A percentile compares a stretch with the other conserved stretches of the same genome.
phyloP scores from a whole-genome alignment of 2,329 filamentous ascomycete species.

The Cladosporium oxysporum region DNA sequence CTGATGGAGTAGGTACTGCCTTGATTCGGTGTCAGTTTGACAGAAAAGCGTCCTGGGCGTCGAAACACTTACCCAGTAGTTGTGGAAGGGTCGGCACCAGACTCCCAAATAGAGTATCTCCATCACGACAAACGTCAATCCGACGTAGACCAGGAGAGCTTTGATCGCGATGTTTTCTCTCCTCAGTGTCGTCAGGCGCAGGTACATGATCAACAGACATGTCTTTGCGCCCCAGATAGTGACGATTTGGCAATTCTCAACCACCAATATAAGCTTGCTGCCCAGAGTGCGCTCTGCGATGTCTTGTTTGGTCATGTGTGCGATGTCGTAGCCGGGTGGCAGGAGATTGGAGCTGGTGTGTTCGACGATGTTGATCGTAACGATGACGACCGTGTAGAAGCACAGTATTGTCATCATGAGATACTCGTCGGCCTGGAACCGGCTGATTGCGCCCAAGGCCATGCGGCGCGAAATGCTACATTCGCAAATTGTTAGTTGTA shows the following conservation, averaged over 20 bases:
- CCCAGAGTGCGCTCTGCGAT: conserved; percentile 35
- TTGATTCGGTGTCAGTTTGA: conserved; percentile 5
- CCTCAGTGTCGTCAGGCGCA: conserved; percentile 39
- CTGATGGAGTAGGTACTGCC: conserved; percentile 32
- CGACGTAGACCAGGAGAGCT: conserved; percentile 38
- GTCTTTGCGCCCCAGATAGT: conserved; percentile 43
- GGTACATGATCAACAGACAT: conserved; percentile 42
- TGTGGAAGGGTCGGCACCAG: conserved; percentile 42
- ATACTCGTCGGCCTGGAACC: conserved; percentile 59
- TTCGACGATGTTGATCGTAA: conserved; percentile 48
- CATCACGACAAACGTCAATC: conserved; percentile 40
- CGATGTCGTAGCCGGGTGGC: conserved; percentile 49
- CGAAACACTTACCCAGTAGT: conserved; percentile 38
- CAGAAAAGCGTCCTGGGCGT: background rate
- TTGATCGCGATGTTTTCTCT: conserved; percentile 41
- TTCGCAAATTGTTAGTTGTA: conserved; percentile 7
- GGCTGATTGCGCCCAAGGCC: conserved; percentile 49
- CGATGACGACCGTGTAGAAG: conserved; percentile 53
- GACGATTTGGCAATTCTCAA: conserved; percentile 41
- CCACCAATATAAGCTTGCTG: conserved; percentile 42
- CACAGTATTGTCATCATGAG: conserved; percentile 56
- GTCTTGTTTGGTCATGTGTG: conserved; percentile 35
- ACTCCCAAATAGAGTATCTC: conserved; percentile 43
- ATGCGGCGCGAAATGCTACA: conserved; percentile 47
- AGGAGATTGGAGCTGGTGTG: conserved; percentile 46